Percentiles rank a stretch among this genome's conserved stretches.
These are phyloP conservation scores for Jamesozyma lodderae DNA, from an alignment of 805 yeast genomes.

Conservation along the genomic window DNA sequence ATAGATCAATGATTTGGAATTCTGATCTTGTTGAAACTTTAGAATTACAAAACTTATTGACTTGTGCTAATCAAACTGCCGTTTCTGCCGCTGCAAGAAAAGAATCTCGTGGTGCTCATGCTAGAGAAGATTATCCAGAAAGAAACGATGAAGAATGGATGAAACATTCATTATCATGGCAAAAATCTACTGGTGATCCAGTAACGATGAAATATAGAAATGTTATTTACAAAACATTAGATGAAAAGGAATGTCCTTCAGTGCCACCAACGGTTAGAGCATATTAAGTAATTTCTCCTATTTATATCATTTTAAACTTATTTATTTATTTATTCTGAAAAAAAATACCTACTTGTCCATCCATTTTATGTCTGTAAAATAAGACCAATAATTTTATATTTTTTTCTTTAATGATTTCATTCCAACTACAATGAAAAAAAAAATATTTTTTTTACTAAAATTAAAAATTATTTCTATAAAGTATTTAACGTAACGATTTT, in stretches of 20 bases:
- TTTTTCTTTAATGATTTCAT: background rate
- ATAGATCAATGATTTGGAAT: conserved; percentile 98
- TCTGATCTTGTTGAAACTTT: conserved; percentile 92
- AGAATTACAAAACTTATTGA: conserved; percentile 90
- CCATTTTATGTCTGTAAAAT: too few species aligned
- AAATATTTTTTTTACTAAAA: background rate
- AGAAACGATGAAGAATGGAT: conserved; percentile 97
- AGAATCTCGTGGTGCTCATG: conserved; percentile 99
- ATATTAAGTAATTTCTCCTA: conserved; percentile 41
- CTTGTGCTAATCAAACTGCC: conserved; percentile 96
- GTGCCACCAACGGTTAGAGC: conserved; percentile 97
- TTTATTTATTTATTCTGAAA: conserved; percentile 1
- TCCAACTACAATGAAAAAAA: too few species aligned
- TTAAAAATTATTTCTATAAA: conserved; percentile 2
- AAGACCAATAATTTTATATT: background rate
- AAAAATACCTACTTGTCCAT: too few species aligned
- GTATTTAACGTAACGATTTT: conserved; percentile 10
- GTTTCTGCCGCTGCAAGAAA: conserved; percentile 86
- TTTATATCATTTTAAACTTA: conserved; percentile 4
- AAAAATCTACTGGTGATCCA: conserved; percentile 56
- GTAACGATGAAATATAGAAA: conserved; percentile 76
- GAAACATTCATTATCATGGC: conserved; percentile 96
- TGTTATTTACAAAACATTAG: conserved; percentile 76
- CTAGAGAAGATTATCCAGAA: conserved; percentile 93
- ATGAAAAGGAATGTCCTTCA: conserved; percentile 84